Conservation (phyloP, 306 rosid genomes). For the Inga leiocalycina region DNA sequence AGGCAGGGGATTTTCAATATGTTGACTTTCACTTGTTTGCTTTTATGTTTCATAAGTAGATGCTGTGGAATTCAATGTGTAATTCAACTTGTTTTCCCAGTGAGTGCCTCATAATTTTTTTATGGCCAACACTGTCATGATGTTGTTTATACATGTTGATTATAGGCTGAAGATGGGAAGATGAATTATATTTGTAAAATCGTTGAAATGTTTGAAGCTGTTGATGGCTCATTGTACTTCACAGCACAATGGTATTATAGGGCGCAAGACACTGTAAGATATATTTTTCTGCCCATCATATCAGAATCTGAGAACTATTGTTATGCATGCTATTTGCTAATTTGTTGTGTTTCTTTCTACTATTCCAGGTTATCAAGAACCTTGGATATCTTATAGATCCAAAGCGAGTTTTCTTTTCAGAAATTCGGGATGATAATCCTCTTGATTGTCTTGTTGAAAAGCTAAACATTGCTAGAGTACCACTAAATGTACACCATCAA, state of each 20-base stretch:
- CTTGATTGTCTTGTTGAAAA: slow-evolving; percentile 65
- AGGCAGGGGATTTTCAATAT: not conserved
- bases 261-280: slow-evolving; percentile 73
- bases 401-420: slow-evolving; percentile 76
- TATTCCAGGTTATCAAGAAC: slow-evolving; percentile 54
- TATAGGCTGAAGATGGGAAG: slow-evolving; percentile 59
- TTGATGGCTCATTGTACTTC: slow-evolving; percentile 55
- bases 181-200: slow-evolving; percentile 59
- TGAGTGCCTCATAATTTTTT: not conserved
- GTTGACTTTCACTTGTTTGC: not conserved
- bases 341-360: not conserved
- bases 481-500: slow-evolving; percentile 44
- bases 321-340: not conserved
- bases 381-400: slow-evolving; percentile 50
- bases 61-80: not conserved
- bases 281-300: not conserved
- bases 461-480: slow-evolving; percentile 42
- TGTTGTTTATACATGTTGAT: not conserved
- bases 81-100: not conserved
- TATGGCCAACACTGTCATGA: not conserved
- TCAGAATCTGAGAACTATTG: not conserved
- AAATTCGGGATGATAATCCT: slow-evolving; percentile 65
- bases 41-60: not conserved
- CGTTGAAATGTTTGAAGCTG: slow-evolving; percentile 69
- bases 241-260: slow-evolving; percentile 88